Evolutionary conservation across 2,329 filamentous ascomycete genomes (phyloP).

Genomic region (Claviceps maximensis): DNA sequence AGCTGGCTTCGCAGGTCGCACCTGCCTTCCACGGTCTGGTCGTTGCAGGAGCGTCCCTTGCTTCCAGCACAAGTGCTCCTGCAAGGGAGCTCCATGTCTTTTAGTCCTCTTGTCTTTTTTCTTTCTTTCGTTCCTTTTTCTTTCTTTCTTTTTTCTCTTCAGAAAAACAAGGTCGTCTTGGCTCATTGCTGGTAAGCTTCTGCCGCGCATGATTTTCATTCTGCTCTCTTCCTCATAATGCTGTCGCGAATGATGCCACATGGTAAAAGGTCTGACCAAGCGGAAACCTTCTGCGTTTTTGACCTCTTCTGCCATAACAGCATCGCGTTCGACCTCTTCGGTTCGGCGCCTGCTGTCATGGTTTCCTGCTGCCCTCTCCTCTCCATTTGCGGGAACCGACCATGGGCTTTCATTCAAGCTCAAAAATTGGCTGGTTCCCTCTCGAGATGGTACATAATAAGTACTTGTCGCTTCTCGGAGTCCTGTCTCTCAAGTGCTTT

Average conservation of each 20-base stretch:
- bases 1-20: no score
- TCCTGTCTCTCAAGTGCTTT: constrained; percentile 26
- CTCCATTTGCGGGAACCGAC: not conserved
- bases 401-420: not conserved
- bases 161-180: no score
- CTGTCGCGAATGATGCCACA: constrained; percentile 35
- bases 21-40: not conserved
- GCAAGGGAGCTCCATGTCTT: not conserved
- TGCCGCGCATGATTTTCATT: not conserved
- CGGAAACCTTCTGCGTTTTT: constrained; percentile 33
- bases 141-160: not conserved
- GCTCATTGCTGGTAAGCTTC: not conserved
- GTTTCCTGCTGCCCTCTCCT: not conserved
- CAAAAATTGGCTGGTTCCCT: not conserved
- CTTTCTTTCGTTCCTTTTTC: no score
- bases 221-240: not conserved
- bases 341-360: not conserved
- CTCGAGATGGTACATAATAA: not conserved
- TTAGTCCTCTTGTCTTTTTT: not conserved
- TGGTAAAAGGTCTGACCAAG: constrained; percentile 55
- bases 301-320: constrained; percentile 2
- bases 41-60: not conserved
- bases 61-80: not conserved
- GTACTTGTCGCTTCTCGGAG: constrained; percentile 37
- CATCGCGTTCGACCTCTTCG: not conserved